These are phyloP conservation scores for Suillus placidus DNA, from an alignment of 768 basidiomycete species.

Conservation along the genomic window DNA sequence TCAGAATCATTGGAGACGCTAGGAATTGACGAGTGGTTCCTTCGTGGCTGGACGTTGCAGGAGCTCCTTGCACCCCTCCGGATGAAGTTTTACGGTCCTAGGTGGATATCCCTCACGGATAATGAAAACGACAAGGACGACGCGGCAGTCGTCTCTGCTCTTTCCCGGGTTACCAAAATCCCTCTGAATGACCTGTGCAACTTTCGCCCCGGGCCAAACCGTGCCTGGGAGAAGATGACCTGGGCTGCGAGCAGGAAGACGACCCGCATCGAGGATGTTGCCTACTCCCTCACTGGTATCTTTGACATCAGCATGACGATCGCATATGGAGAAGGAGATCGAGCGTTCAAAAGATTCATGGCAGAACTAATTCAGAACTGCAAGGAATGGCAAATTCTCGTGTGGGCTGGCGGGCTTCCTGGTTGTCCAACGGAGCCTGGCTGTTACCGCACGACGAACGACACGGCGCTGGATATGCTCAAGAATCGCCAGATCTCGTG, in stretches of 20 bases:
- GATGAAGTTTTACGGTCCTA: conserved; percentile 16
- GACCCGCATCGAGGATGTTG: conserved; percentile 20
- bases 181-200: conserved; percentile 8
- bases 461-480: not conserved
- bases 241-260: conserved; percentile 21
- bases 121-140: conserved; percentile 10
- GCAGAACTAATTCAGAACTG: conserved; percentile 12
- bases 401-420: conserved; percentile 6
- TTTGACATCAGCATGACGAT: conserved; percentile 19
- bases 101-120: conserved; percentile 13
- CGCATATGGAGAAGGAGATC: conserved; percentile 21
- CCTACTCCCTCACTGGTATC: conserved; percentile 20
- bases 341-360: conserved; percentile 20
- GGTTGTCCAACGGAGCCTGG: not conserved
- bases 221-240: conserved; percentile 12
- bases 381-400: conserved; percentile 15
- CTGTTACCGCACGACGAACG: not conserved
- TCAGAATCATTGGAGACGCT: not conserved
- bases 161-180: conserved; percentile 12
- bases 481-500: conserved; percentile 8
- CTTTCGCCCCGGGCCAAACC: conserved; percentile 10
- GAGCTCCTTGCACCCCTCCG: conserved; percentile 18
- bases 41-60: conserved; percentile 18
- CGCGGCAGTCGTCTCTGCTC: not conserved
- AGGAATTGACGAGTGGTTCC: conserved; percentile 17